Base-by-base conservation (phyloP, 495 filamentous ascomycete genomes). In the Extremus antarcticus region DNA sequence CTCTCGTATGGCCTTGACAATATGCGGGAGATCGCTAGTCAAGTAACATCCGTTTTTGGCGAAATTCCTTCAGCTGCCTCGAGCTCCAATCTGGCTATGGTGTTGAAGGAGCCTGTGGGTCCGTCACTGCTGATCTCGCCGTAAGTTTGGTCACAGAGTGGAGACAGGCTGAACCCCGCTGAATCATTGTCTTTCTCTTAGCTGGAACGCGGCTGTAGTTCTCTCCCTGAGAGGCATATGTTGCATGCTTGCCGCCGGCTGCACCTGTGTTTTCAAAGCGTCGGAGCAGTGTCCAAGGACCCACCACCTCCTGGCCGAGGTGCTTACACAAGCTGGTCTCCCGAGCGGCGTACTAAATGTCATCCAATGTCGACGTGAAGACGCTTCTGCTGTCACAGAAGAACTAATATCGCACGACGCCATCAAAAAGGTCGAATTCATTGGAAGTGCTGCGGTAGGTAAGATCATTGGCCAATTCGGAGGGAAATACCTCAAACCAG, bases 371-470 rank as follows among this genome's bases (percentile, higher is more conserved):
- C 9, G n/a, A 9, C 35, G 35, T n/a, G 9, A 9, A 39, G n/a
- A 39, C 9, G 35, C 9, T 39, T 67, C 63, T 4, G 58, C 54
- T 15, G 47, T 66, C 11, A 66, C 64, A 3, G 66, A 69, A 45
- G 53, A 47, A 8, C 19, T 67, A 15, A 66, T 69, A 16, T 54
- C 63, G 10, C 60, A 66, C 43, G 35, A 56, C 22, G 51, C 57
- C 3, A 62, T 69, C n/a, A 65, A 63, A 0, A 67, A 67, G 46
- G 58, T 67, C n/a, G 63, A 67, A 32, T 69, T 69, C 50, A 69
- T 65, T 39, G 66, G 66, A 13, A 58, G 52, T 0, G 61, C 66
- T 19, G 60, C 59, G 9, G 65, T 69, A 0, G 66, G 66, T 1
- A 50, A 61, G 11, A 62, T 66, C 11, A 65, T 69, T 47, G 66